Evolutionary conservation across 139 green algal genomes (phyloP), one percentile per base, ranked within the genome.

Genomic region (Pleodorina starrii): DNA sequence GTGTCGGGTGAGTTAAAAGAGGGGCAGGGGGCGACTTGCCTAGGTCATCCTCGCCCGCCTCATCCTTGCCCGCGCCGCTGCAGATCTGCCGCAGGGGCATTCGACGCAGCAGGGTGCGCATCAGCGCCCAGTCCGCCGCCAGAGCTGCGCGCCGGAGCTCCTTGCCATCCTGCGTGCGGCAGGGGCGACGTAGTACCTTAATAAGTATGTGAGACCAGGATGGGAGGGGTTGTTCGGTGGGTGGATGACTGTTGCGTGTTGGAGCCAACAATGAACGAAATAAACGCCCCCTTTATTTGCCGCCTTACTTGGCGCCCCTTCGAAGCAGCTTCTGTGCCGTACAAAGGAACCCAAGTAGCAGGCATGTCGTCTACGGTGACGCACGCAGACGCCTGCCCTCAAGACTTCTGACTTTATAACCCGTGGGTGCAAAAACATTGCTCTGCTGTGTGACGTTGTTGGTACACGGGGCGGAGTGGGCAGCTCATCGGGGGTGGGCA

Each of bases 121-220:
- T 88, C 35, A 81, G 83, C 36, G 74, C 42, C 83, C 83, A 88
- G 46, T 88, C 83, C 0, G 83, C 83, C 5, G 83, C 44, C 12
- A 51, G 35, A 17, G 83, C 83, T 6, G 7, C 9, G 0, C 68
- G 66, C 5, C 83, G 83, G 11, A 88, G 32, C 46, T 80, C 83
- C 46, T 72, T 81, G 19, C 60, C 40, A 59, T 88, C 83, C 66
- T 87, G 81, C 17, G 23, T 3, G 17, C n/a, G 35, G 35, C 25
- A 80, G 72, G 11, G 1, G 68, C n/a, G n/a, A n/a, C n/a, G 36
- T 76, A 48, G 14, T 76, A 48, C 1, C 23, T 2, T 17, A 48
- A 44, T 7, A 29, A 21, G 68, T 46, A 46, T 11, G 29, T 76
- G 46, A 7, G 68, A 75, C 35, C 29, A 46, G 23, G 29, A 23